Base-by-base conservation (phyloP, 306 rosid species). In the Gynostemma pentaphyllum region DNA sequence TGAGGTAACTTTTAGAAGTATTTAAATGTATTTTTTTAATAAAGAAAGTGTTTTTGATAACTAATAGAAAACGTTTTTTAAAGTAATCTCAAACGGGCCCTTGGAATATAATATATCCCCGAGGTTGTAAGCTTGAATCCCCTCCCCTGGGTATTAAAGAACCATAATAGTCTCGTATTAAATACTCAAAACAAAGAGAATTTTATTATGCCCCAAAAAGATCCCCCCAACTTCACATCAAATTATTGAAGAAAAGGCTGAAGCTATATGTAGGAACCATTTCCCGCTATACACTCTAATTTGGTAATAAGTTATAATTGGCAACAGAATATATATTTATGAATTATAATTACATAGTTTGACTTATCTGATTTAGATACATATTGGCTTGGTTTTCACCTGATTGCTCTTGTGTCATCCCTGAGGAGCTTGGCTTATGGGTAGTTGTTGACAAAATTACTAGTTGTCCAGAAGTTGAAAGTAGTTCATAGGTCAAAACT, bases 401-500 rank as follows among this genome's bases (percentile, higher is more conserved):
- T 57, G 64, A 19, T 19, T 57, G 19, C 27, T 41, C 30, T n/a
- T 29, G 62, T n/a, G 7, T 55, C 62, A 29, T 14, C 60, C 60
- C 60, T 14, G 13, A 53, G 4, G 12, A 34, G 4, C 5, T 10
- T 54, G 22, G 22, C 51, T 26, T 32, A 24, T 55, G 42, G 39
- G 62, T 32, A 45, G 29, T 56, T 56, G 5, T 56, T 16, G 2
- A 34, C 64, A 57, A 57, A 57, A 57, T 57, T 57, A 5, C 46
- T 32, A 57, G 45, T 45, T 57, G 42, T 53, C 60, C 44, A 8
- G 32, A 3, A 32, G 27, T 55, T 55, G 9, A 55, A 32, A 29
- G 29, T 30, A 9, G 26, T 15, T 30, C 41, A 4, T 18, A 36
- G 18, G 39, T 63, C 41, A 92, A 72, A 86, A 79, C 30, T 87